A percentile compares a stretch with the other conserved stretches of the same genome.
These are phyloP conservation scores for Exophiala oligosperma DNA, from an alignment of 2,329 filamentous ascomycete genomes.

Conservation along the genomic window DNA sequence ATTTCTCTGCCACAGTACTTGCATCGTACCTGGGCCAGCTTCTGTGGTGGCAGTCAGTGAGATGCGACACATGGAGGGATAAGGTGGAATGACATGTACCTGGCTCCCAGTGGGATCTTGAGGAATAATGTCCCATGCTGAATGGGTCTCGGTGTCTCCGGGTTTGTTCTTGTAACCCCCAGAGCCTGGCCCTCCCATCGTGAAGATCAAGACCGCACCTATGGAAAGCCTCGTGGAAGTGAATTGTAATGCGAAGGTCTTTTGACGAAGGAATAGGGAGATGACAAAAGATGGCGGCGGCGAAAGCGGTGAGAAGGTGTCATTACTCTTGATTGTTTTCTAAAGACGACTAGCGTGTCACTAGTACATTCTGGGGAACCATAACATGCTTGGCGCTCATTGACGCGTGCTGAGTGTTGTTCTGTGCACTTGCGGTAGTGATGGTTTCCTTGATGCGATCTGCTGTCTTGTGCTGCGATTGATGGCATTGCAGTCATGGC, in stretches of 20 bases:
- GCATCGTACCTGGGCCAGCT: conserved; percentile 32
- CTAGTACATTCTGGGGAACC: neutral
- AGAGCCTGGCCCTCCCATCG: conserved; percentile 30
- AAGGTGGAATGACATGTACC: conserved; percentile 14
- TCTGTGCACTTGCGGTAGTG: neutral
- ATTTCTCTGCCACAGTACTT: conserved; percentile 31
- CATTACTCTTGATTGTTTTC: conserved; percentile 7
- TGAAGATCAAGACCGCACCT: conserved; percentile 4
- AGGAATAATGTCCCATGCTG: conserved; percentile 32
- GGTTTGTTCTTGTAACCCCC: conserved; percentile 32
- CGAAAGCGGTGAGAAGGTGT: conserved; percentile 4
- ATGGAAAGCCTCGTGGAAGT: neutral
- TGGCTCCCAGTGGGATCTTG: conserved; percentile 28
- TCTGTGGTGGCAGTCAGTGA: conserved; percentile 19
- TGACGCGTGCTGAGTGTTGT: neutral
- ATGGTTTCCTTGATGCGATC: neutral
- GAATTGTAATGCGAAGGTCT: conserved; percentile 20
- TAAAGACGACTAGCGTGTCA: neutral
- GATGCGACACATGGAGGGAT: neutral
- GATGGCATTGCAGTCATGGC: conserved; percentile 17
- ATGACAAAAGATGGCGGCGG: conserved; percentile 6
- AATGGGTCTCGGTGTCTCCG: conserved; percentile 31
- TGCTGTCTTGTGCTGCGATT: neutral
- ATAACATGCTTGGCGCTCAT: neutral
- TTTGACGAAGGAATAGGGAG: conserved; percentile 17